Evolutionary conservation across 345 rosid species (phyloP).

Genomic region (Pistacia atlantica): DNA sequence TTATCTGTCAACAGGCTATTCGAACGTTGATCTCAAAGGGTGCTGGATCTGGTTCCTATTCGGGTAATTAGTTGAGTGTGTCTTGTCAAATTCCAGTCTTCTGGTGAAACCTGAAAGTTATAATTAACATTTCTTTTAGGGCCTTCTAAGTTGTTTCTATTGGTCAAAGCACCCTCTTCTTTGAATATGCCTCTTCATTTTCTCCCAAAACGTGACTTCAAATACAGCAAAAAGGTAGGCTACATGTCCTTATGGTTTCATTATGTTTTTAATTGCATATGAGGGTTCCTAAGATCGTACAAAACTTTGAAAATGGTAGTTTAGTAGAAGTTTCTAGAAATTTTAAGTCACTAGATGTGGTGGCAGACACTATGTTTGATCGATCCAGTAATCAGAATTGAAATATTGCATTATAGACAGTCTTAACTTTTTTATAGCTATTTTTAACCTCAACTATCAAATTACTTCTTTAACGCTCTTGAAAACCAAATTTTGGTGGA

Average conservation of each 20-base stretch:
- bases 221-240: conserved; percentile 74
- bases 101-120: conserved; percentile 14
- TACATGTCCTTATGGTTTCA: neutral
- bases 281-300: neutral
- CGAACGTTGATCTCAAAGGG: conserved; percentile 74
- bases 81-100: conserved; percentile 6
- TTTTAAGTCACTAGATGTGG: neutral
- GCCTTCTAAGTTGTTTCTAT: conserved; percentile 70
- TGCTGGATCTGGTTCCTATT: conserved; percentile 76
- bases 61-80: conserved; percentile 53
- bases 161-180: conserved; percentile 80
- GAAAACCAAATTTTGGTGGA: neutral
- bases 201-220: conserved; percentile 95
- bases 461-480: neutral
- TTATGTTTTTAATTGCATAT: neutral
- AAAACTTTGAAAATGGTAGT: neutral
- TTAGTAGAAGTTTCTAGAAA: neutral
- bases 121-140: conserved; percentile 40
- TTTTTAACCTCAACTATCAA: neutral
- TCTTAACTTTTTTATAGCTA: neutral
- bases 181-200: conserved; percentile 74
- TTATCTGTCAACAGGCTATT: conserved; percentile 53
- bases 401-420: neutral
- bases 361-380: neutral
- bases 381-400: neutral